A percentile compares a stretch with the other conserved stretches of the same genome.
Conservation (phyloP, 176 grass and related monocot species). For the Dendrocalamus sinicus region DNA sequence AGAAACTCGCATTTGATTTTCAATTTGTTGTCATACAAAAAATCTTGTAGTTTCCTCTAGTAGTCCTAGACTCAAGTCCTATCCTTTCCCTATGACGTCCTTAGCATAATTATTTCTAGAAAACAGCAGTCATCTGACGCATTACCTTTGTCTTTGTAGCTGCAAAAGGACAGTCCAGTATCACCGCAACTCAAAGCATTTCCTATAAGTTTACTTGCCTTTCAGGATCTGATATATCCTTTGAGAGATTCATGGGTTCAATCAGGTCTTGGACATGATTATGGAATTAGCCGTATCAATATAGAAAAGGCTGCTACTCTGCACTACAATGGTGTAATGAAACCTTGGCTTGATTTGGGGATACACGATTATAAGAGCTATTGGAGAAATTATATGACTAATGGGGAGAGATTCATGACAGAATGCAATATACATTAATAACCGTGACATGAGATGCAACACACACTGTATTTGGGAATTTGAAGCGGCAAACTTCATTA, state of each 20-base stretch:
- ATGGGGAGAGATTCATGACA: slow-evolving; percentile 60
- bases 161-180: slow-evolving; percentile 46
- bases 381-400: slow-evolving; percentile 65
- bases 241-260: slow-evolving; percentile 64
- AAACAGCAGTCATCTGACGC: not conserved
- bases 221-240: slow-evolving; percentile 72
- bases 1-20: not conserved
- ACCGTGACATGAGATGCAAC: not conserved
- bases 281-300: slow-evolving; percentile 41
- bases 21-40: not conserved
- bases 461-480: not conserved
- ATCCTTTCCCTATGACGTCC: not conserved
- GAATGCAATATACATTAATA: slow-evolving; percentile 72
- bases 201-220: slow-evolving; percentile 60
- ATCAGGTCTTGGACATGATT: slow-evolving; percentile 64
- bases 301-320: slow-evolving; percentile 54
- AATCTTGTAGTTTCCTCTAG: not conserved
- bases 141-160: slow-evolving; percentile 36
- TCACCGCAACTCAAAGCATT: slow-evolving; percentile 50
- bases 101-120: slow-evolving; percentile 16
- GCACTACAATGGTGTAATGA: slow-evolving; percentile 82
- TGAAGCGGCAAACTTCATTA: not conserved
- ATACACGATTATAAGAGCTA: slow-evolving; percentile 63
- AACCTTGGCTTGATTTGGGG: slow-evolving; percentile 79
- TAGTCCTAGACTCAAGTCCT: not conserved